These are phyloP conservation scores for Plenodomus lindquistii DNA, from an alignment of 2,329 filamentous ascomycete species.

Conservation along the genomic window DNA sequence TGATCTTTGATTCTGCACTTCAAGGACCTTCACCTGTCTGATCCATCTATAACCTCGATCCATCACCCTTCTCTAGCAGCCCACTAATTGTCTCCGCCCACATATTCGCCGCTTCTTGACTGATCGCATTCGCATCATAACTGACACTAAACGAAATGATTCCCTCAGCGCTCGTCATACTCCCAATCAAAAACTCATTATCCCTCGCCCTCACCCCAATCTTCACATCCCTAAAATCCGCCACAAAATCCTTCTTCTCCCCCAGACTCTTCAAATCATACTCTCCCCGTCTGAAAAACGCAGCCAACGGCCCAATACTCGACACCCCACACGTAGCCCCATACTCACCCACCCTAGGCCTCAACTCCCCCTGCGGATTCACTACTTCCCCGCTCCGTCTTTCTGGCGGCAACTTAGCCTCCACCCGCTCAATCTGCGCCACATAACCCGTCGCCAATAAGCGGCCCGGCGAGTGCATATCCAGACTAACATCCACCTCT, in stretches of 20 bases:
- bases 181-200: slow-evolving; percentile 52
- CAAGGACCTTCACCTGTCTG: too few relatives aligned
- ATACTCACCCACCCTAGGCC: slow-evolving; percentile 31
- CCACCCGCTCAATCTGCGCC: slow-evolving; percentile 44
- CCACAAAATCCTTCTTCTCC: slow-evolving; percentile 41
- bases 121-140: slow-evolving; percentile 48
- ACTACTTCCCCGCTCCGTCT: slow-evolving; percentile 17
- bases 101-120: slow-evolving; percentile 29
- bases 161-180: slow-evolving; percentile 42
- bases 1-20: too few relatives aligned
- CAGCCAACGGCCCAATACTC: slow-evolving; percentile 45
- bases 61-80: slow-evolving; percentile 31
- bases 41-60: slow-evolving; percentile 17
- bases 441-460: slow-evolving; percentile 52
- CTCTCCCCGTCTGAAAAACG: slow-evolving; percentile 35
- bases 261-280: slow-evolving; percentile 32
- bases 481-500: slow-evolving; percentile 28
- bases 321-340: slow-evolving; percentile 52
- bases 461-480: slow-evolving; percentile 43
- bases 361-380: slow-evolving; percentile 46
- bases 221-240: slow-evolving; percentile 43
- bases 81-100: slow-evolving; percentile 39
- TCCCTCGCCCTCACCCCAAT: slow-evolving; percentile 51
- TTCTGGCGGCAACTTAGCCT: slow-evolving; percentile 39
- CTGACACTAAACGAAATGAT: slow-evolving; percentile 46